phyloP scores from a whole-genome alignment of 2,329 filamentous ascomycete species.

The Apiospora rasikravindrae region DNA sequence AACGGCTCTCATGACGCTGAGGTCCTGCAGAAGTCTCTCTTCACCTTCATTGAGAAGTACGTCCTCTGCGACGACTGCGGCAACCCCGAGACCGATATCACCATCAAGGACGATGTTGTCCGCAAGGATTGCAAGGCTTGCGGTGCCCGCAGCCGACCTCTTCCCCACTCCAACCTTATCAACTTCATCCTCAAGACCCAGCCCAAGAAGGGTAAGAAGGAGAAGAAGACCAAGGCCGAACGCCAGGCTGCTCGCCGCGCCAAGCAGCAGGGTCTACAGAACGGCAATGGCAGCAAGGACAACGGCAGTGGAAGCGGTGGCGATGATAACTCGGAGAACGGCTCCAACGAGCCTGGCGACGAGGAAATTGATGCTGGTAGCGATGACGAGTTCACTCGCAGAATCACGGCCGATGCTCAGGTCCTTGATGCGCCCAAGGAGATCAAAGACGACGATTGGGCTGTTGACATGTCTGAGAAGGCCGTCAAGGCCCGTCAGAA shows the following conservation, averaged over 20 bases:
- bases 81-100: slow-evolving; percentile 97
- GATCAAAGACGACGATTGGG: slow-evolving; percentile 89
- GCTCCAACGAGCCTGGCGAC: slow-evolving; percentile 57
- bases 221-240: slow-evolving; percentile 91
- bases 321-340: slow-evolving; percentile 70
- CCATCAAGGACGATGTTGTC: slow-evolving; percentile 92
- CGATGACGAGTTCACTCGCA: slow-evolving; percentile 87
- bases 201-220: slow-evolving; percentile 87
- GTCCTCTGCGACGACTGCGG: slow-evolving; percentile 99
- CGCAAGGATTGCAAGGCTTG: slow-evolving; percentile 98
- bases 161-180: slow-evolving; percentile 92
- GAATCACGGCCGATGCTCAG: slow-evolving; percentile 63
- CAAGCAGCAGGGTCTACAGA: slow-evolving; percentile 72
- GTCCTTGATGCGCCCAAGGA: slow-evolving; percentile 58
- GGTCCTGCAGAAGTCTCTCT: slow-evolving; percentile 97
- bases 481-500: slow-evolving; percentile 94
- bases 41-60: slow-evolving; percentile 98
- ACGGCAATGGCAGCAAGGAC: slow-evolving; percentile 58
- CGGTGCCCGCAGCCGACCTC: slow-evolving; percentile 89
- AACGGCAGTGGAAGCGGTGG: slow-evolving; percentile 62
- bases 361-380: slow-evolving; percentile 72
- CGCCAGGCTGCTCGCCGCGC: slow-evolving; percentile 91
- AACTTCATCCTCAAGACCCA: slow-evolving; percentile 97
- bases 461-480: slow-evolving; percentile 94
- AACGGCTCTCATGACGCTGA: slow-evolving; percentile 94